These are phyloP conservation scores for Rhizophagus sp. DNA, from an alignment of 192 early-diverging fungal species.

Conservation along the genomic window DNA sequence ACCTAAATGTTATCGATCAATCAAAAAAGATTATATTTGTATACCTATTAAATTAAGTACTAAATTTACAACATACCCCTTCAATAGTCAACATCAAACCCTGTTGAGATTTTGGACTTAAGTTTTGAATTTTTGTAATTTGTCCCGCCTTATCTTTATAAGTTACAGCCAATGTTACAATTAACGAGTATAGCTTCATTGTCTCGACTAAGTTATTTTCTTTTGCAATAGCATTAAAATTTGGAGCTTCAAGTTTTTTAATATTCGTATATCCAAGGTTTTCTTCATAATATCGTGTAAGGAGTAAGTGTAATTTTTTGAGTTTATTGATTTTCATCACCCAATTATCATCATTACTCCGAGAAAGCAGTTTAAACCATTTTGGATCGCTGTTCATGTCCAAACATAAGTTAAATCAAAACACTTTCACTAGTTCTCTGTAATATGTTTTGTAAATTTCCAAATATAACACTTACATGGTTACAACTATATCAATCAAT, in stretches of 20 bases:
- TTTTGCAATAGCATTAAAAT: slow-evolving; percentile 84
- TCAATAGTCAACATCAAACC: slow-evolving; percentile 92
- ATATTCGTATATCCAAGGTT: slow-evolving; percentile 67
- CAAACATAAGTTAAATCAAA: slow-evolving; percentile 19
- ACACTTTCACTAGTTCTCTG: not conserved
- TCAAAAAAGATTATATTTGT: not conserved
- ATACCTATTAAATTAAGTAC: slow-evolving; percentile 10
- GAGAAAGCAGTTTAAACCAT: slow-evolving; percentile 82
- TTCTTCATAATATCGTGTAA: slow-evolving; percentile 86
- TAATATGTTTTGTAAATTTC: not conserved
- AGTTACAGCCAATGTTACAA: slow-evolving; percentile 86
- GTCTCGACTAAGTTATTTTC: slow-evolving; percentile 72
- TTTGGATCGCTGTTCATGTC: slow-evolving; percentile 67
- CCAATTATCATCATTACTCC: slow-evolving; percentile 87
- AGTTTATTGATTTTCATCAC: slow-evolving; percentile 91
- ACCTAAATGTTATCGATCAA: slow-evolving; percentile 11
- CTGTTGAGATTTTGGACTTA: slow-evolving; percentile 74
- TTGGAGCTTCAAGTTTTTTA: slow-evolving; percentile 61
- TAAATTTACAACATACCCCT: slow-evolving; percentile 47
- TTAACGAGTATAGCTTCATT: slow-evolving; percentile 77
- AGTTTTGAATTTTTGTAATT: slow-evolving; percentile 80
- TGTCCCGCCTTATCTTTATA: slow-evolving; percentile 81
- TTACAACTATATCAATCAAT: slow-evolving; percentile 78
- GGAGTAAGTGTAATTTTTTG: slow-evolving; percentile 84
- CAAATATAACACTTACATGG: slow-evolving; percentile 66